Base-by-base conservation (phyloP, 2,329 filamentous ascomycete species). In the Sordariomycetes sp. region DNA sequence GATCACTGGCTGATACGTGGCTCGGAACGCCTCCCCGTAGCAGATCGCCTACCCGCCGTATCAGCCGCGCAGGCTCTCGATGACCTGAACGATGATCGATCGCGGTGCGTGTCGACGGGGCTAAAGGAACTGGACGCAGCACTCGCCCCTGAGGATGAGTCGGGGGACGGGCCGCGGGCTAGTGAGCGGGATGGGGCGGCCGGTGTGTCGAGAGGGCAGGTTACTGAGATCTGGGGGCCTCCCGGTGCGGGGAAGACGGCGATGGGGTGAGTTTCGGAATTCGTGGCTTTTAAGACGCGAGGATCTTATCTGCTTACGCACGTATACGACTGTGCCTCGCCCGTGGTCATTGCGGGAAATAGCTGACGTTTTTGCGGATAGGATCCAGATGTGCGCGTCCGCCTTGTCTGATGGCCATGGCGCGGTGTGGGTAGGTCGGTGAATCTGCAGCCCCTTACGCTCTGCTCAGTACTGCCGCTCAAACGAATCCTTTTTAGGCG, bases 221-320 rank as follows among this genome's bases (percentile, higher is more conserved):
- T 96, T 50, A 88, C 87, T 3, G 92, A 97, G 69, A 73, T 96
- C 54, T 95, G 89, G 80, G 92, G 92, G 0, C 90, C 91, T 12
- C 86, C 89, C 10, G 91, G 90, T 1, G 81, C 81, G 28, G 92
- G 91, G 34, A 96, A 95, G 75, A 95, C 90, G 3, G 78, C 86
- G 13, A 74, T 96, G 63, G 87, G 85, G 87, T 92, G 76, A 72
- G 81, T 72, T 51, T 52, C 35, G 39, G 7, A n/a, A 7, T 45
- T n/a, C 17, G 8, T 15, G 6, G 39, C 6, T 13, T 45, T 45
- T 8, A 17, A n/a, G 39, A 17, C 13, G 39, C 36, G 13, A n/a
- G 39, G 39, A n/a, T 17, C 2, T 15, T 15, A 7, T n/a, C n/a
- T n/a, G n/a, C n/a, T n/a, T n/a, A n/a, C n/a, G n/a, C n/a, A n/a